Evolutionary conservation across 2,329 filamentous ascomycete genomes (phyloP), one percentile per base, ranked within the genome.

Genomic region (Akanthomyces lecanii): DNA sequence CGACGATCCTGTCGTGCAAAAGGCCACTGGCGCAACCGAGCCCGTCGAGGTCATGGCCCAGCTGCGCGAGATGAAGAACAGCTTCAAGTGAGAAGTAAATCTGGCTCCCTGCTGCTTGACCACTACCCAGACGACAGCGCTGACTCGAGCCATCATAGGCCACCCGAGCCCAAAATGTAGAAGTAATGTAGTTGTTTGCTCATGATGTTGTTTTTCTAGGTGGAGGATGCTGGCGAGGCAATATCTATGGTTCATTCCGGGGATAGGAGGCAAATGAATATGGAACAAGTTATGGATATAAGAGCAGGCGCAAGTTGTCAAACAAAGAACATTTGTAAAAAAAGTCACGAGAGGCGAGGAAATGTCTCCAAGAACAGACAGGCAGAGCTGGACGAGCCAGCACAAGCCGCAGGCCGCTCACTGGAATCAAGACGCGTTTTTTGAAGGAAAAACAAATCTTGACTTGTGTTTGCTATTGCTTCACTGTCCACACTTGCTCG

Each of bases 61-160:
- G 70, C 78, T 98, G 70, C 83, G 95, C 61, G 91, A 96, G 76
- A 88, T 96, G 89, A 99, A 98, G 86, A 93, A 96, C 73, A 85
- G 81, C 75, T 86, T 86, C 75, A 83, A 82, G 79, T 85, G 78
- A 84, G 81, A 75, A 73, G 73, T 76, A 67, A 21, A 61, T 42
- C 16, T 30, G 23, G 47, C 38, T 40, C 25, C 30, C 23, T 30
- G 10, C 30, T 18, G 12, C 23, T 36, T 6, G 16, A 11, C 6
- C 47, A 25, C 8, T 36, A 53, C 16, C 36, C 40, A 42, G 23
- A n/a, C 14, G 4, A 30, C 1, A 45, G 16, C 48, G 12, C 54
- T 59, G 59, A 48, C 21, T 11, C 30, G 10, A 36, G 48, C 8
- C 33, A 28, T 44, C 38, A n/a, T 40, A 75, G 74, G 61, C 69